A percentile compares a stretch with the other conserved stretches of the same genome.
Conservation (phyloP, 306 rosid genomes). For the Mucuna pruriens region DNA sequence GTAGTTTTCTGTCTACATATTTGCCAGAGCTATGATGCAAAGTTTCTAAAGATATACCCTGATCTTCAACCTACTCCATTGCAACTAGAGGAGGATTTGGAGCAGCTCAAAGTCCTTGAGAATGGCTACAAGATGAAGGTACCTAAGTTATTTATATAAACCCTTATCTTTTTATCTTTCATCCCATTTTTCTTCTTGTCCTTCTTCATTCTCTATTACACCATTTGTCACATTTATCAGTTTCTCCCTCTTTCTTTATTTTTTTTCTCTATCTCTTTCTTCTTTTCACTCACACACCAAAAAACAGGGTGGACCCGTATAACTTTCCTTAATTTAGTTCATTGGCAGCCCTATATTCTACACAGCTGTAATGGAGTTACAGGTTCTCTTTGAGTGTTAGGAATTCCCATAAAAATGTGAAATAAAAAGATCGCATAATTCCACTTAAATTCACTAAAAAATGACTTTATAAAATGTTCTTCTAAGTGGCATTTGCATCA, state of each 20-base stretch:
- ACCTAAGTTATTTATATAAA: conserved; percentile 4
- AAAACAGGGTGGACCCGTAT: no score
- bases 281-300: no score
- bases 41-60: conserved; percentile 77
- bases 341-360: neutral
- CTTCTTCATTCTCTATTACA: no score
- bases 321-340: neutral
- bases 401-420: conserved; percentile 5
- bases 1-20: conserved; percentile 23
- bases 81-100: conserved; percentile 97
- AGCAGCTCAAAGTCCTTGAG: conserved; percentile 97
- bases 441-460: neutral
- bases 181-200: no score
- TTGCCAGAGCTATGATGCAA: conserved; percentile 84
- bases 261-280: no score
- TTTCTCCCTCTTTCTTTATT: no score
- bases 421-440: neutral
- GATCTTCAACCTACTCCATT: conserved; percentile 79
- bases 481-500: neutral
- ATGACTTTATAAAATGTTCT: neutral
- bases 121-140: conserved; percentile 99
- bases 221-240: no score
- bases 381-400: neutral
- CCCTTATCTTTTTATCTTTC: conserved; percentile 1
- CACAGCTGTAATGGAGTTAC: neutral